phyloP scores from a whole-genome alignment of 345 rosid genomes.

The Hirschfeldia incana region DNA sequence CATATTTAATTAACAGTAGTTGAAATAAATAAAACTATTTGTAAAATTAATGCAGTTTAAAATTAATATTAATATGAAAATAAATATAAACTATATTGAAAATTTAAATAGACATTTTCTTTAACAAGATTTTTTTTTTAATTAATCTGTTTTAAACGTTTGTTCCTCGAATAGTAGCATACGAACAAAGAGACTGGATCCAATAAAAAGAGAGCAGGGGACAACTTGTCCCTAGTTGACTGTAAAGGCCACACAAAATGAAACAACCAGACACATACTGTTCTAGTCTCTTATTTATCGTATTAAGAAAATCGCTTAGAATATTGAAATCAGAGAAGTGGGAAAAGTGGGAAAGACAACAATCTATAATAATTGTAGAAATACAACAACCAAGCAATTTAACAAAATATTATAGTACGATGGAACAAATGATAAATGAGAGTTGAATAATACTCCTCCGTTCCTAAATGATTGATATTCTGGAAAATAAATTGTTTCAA shows the following conservation, averaged over 20 bases:
- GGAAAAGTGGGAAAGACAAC: neutral
- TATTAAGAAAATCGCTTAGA: neutral
- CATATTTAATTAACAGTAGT: too few relatives aligned
- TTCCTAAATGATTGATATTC: too few relatives aligned
- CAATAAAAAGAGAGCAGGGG: conserved; percentile 26
- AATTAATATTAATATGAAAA: too few relatives aligned
- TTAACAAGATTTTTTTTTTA: neutral
- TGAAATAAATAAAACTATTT: too few relatives aligned
- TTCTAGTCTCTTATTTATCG: neutral
- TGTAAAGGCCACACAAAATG: conserved; percentile 31
- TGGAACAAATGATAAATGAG: neutral
- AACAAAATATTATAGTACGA: neutral
- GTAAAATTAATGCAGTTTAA: too few relatives aligned
- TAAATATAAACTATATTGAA: too few relatives aligned
- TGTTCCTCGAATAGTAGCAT: conserved; percentile 10
- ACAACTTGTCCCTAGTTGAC: conserved; percentile 31
- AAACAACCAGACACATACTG: conserved; percentile 20
- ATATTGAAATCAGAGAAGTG: conserved; percentile 4
- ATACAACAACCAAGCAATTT: conserved; percentile 6
- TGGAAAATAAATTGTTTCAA: too few relatives aligned
- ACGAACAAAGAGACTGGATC: conserved; percentile 29
- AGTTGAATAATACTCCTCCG: neutral
- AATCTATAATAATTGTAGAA: neutral
- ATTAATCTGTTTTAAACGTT: neutral
- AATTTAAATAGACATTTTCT: neutral